phyloP scores from a whole-genome alignment of 179 eudicot genomes.

The Gypsophila paniculata region DNA sequence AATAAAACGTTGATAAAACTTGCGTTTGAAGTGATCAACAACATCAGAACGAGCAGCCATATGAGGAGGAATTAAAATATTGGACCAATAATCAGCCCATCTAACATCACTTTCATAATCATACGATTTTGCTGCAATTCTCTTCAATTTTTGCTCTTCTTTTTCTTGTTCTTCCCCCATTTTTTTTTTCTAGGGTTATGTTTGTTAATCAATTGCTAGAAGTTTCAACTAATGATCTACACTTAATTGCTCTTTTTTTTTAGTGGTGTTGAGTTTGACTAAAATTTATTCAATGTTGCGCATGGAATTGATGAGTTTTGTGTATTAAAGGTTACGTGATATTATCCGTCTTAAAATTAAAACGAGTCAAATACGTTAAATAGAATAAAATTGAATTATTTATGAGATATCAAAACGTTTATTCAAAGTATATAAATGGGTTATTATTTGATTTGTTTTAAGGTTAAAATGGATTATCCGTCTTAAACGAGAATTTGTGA shows the following conservation, averaged over 20 bases:
- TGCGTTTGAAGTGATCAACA: conserved; percentile 72
- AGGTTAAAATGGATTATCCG: no score
- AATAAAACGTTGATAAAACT: conserved; percentile 86
- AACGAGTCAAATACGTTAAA: no score
- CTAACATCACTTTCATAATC: conserved; percentile 73
- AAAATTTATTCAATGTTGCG: background rate
- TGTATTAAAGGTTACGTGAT: no score
- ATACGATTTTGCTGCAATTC: conserved; percentile 58
- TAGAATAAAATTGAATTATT: no score
- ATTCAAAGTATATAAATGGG: no score
- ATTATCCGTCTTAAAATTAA: no score
- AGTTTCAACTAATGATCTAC: background rate
- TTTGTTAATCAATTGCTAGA: background rate
- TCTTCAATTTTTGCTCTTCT: conserved; percentile 56
- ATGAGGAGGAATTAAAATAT: conserved; percentile 78
- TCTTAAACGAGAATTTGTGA: no score
- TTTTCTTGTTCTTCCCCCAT: conserved; percentile 46
- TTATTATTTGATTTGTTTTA: no score
- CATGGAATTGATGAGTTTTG: no score
- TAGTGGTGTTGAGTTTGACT: background rate
- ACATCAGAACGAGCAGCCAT: conserved; percentile 76
- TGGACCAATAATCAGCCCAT: conserved; percentile 92
- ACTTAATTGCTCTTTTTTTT: no score
- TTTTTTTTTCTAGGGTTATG: background rate
- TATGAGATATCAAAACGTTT: no score